Conservation (phyloP, 129 eudicot species). For the Centaurea solstitialis region DNA sequence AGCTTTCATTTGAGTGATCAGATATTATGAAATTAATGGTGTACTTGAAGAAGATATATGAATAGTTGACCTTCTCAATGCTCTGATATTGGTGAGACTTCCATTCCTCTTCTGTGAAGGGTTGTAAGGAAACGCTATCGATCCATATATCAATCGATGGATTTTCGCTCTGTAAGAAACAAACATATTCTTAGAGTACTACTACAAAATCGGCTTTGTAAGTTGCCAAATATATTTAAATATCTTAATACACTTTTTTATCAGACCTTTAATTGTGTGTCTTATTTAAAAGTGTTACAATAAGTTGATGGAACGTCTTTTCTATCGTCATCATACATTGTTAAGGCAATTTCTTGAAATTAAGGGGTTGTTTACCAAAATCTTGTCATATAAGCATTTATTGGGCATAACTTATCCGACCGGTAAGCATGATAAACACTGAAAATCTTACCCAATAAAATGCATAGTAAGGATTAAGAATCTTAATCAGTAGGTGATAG, state of each 20-base stretch:
- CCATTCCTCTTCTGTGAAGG: constrained; percentile 59
- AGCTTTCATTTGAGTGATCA: background rate
- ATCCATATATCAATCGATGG: constrained; percentile 42
- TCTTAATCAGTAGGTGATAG: too few species aligned
- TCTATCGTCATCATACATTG: background rate
- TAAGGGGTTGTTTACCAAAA: too few species aligned
- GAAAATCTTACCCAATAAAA: too few species aligned
- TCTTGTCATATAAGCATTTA: too few species aligned
- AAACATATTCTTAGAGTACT: background rate
- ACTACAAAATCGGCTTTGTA: background rate
- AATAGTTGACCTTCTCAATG: constrained; percentile 46
- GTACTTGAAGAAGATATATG: background rate
- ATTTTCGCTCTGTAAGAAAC: constrained; percentile 33
- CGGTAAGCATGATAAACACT: too few species aligned
- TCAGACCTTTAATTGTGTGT: background rate
- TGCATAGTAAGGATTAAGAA: too few species aligned
- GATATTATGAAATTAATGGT: background rate
- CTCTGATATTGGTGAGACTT: constrained; percentile 45
- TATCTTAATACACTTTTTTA: background rate
- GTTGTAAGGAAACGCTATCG: constrained; percentile 58
- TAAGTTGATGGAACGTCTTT: too few species aligned
- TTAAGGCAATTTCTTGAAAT: background rate
- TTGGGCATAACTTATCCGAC: too few species aligned
- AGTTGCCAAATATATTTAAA: background rate
- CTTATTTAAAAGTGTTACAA: background rate